Evolutionary conservation across 2,329 filamentous ascomycete species (phyloP).

Genomic region (Mycosphaerelloides madeirae): DNA sequence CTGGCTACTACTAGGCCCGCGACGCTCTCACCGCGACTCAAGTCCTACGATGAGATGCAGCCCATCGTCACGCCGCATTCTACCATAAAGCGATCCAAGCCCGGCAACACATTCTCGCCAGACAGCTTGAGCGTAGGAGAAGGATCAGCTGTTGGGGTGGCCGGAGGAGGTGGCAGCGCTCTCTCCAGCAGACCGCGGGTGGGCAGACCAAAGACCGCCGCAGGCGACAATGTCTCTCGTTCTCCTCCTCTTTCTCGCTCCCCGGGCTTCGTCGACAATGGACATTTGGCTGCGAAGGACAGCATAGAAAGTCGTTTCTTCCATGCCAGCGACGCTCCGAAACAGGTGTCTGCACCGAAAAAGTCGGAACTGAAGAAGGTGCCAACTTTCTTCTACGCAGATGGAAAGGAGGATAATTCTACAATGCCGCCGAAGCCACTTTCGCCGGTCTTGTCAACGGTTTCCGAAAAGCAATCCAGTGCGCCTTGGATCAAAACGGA

Average conservation of each 20-base stretch:
- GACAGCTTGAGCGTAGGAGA: too few species aligned
- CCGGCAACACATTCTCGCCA: too few species aligned
- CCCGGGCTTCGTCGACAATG: slow-evolving; percentile 30
- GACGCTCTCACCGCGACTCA: slow-evolving; percentile 28
- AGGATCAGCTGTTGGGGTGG: too few species aligned
- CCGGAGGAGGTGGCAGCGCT: not conserved
- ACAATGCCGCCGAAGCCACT: slow-evolving; percentile 32
- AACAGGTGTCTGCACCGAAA: slow-evolving; percentile 28
- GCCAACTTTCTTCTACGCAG: slow-evolving; percentile 49
- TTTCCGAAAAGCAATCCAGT: slow-evolving; percentile 21
- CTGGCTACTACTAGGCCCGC: slow-evolving; percentile 35
- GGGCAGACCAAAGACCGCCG: slow-evolving; percentile 35
- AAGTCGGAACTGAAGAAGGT: slow-evolving; percentile 41
- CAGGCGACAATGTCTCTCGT: slow-evolving; percentile 27
- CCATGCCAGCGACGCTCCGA: slow-evolving; percentile 70
- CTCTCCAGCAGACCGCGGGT: slow-evolving; percentile 7
- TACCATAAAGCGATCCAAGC: slow-evolving; percentile 41
- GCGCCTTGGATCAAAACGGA: slow-evolving; percentile 22
- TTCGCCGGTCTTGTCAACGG: slow-evolving; percentile 36
- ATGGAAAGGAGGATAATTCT: slow-evolving; percentile 42
- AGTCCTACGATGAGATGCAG: slow-evolving; percentile 40
- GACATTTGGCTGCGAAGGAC: slow-evolving; percentile 13
- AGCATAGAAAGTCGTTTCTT: slow-evolving; percentile 70
- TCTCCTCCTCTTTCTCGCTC: slow-evolving; percentile 35
- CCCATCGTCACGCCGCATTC: slow-evolving; percentile 73